Evolutionary conservation across 805 yeast species (phyloP), one percentile per base, ranked within the genome.

Genomic region (Ogataea glucozyma): DNA sequence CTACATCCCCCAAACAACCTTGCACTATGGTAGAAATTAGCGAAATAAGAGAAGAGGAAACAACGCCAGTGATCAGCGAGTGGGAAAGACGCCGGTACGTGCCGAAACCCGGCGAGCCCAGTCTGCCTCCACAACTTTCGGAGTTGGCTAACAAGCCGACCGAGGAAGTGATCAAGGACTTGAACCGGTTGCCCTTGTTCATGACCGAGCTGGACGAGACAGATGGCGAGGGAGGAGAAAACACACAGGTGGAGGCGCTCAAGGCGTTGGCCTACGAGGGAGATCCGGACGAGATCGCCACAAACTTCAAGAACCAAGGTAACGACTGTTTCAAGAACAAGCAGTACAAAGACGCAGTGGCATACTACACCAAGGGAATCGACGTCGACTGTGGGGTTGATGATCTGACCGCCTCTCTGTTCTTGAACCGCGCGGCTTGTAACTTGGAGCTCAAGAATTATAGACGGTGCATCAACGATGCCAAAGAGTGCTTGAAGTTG

Each of bases 231-330:
- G 88, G 86, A 34, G 91, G 89, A 23, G 84, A 81, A 32, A 87
- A 86, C 57, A 58, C 72, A 4, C 83, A 79, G 39, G 66, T 93
- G 13, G 98, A 91, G 59, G 99, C 99, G 0, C 72, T 93, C 44
- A 84, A 83, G 58, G 91, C 96, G 4, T 70, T 93, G 53, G 96
- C 95, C 0, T 89, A 88, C 58, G 99, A 93, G 38, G 99, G 98
- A 33, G 96, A 88, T 49, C 97, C 97, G 0, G 82, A 85, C 56
- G 99, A 93, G 58, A 71, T 89, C 26, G 97, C 97, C 4, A 73
- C 78, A 18, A 90, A 89, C 58, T 93, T 90, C 70, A 88, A 89
- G 50, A 82, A 78, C 47, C 97, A 91, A 60, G 99, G 99, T 5
- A 93, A 95, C 62, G 97, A 88, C 12, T 76, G 86, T 45, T 93